These are phyloP conservation scores for Curvularia eragrostidis DNA, from an alignment of 2,329 filamentous ascomycete genomes.

Conservation along the genomic window DNA sequence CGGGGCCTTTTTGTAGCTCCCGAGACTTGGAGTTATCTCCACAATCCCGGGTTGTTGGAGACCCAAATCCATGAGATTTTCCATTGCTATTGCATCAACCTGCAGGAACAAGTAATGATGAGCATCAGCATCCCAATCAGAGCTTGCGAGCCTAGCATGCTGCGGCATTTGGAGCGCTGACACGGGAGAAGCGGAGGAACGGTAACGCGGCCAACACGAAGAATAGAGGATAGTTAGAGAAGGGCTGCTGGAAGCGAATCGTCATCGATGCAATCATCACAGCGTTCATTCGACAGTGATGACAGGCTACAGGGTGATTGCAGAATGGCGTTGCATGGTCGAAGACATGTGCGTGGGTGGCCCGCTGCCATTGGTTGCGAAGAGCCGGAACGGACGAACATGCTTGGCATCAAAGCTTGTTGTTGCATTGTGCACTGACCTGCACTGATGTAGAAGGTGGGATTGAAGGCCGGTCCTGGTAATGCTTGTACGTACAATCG, in stretches of 20 bases:
- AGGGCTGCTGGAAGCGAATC: background rate
- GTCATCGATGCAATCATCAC: constrained; percentile 17
- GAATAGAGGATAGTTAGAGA: constrained; percentile 11
- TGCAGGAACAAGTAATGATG: constrained; percentile 25
- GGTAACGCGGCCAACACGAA: constrained; percentile 8
- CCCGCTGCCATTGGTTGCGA: constrained; percentile 12
- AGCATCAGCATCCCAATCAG: constrained; percentile 28
- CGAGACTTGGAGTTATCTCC: constrained; percentile 2
- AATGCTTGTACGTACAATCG: too few species aligned
- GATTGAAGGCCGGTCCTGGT: constrained; percentile 45
- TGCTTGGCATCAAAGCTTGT: constrained; percentile 12
- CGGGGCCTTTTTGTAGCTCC: constrained; percentile 31
- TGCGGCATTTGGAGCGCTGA: constrained; percentile 13
- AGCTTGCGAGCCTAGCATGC: constrained; percentile 24
- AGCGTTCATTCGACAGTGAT: constrained; percentile 13
- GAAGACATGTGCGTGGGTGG: constrained; percentile 16
- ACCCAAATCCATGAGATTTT: constrained; percentile 12
- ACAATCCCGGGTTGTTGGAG: constrained; percentile 7
- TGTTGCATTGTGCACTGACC: background rate
- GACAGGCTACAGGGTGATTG: background rate
- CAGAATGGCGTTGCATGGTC: constrained; percentile 3
- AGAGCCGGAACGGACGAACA: background rate
- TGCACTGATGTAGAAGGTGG: constrained; percentile 15
- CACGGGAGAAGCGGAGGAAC: constrained; percentile 7
- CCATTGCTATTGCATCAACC: constrained; percentile 26